A percentile compares a stretch with the other conserved stretches of the same genome.
phyloP scores from a whole-genome alignment of 352 stramenopile species.

The Phytophthora pluvialis region DNA sequence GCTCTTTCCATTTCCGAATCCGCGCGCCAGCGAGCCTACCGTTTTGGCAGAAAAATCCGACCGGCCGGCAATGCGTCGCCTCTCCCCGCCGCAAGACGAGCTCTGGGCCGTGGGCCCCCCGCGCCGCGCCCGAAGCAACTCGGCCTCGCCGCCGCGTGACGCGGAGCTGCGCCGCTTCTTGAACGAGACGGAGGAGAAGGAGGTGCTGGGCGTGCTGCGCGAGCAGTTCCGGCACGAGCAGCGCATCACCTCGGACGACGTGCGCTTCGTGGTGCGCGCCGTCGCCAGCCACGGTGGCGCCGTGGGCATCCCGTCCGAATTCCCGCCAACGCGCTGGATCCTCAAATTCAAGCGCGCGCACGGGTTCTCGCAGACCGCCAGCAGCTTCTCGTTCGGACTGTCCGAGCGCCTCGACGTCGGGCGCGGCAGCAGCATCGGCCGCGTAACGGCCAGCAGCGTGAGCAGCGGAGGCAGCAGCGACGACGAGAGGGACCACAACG shows the following conservation, averaged over 20 bases:
- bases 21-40: background rate
- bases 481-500: background rate
- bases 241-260: conserved; percentile 61
- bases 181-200: conserved; percentile 43
- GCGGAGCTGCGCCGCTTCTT: conserved; percentile 30
- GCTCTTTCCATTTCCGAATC: background rate
- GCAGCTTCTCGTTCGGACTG: conserved; percentile 13
- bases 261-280: conserved; percentile 61
- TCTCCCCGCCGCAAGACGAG: background rate
- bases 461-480: conserved; percentile 11
- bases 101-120: background rate
- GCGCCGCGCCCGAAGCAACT: background rate
- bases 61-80: background rate
- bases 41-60: conserved; percentile 5
- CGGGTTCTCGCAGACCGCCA: conserved; percentile 36
- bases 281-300: conserved; percentile 47
- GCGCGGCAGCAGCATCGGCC: conserved; percentile 1
- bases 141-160: background rate
- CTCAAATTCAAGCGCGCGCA: conserved; percentile 51
- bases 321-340: conserved; percentile 56
- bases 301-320: conserved; percentile 46
- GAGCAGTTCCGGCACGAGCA: conserved; percentile 58
- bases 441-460: conserved; percentile 15
- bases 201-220: conserved; percentile 51
- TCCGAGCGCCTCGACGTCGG: conserved; percentile 7